These are phyloP conservation scores for Stephania cephalantha DNA, from an alignment of 164 flowering plant genomes.

Conservation along the genomic window DNA sequence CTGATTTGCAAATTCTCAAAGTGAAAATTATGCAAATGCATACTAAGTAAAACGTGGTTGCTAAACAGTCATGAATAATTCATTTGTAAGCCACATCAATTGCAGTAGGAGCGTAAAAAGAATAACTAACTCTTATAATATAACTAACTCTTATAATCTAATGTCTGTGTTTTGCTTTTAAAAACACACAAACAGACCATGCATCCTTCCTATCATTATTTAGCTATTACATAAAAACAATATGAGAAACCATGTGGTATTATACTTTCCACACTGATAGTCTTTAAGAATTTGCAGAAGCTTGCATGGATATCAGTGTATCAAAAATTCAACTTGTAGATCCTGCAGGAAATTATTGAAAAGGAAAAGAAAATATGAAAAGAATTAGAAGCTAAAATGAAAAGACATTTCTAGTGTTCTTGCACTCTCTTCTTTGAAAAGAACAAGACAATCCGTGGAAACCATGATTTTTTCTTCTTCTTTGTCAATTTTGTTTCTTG, in stretches of 20 bases:
- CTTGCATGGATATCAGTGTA: neutral
- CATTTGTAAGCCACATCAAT: neutral
- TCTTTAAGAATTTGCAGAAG: neutral
- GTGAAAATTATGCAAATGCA: neutral
- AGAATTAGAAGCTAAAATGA: neutral
- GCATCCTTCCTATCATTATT: neutral
- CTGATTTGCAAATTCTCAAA: neutral
- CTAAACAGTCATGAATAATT: neutral
- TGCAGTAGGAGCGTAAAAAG: neutral
- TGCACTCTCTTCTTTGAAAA: slow-evolving; percentile 39
- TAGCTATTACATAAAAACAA: neutral
- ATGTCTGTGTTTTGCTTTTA: neutral
- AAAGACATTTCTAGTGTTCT: neutral
- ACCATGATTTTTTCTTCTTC: slow-evolving; percentile 68
- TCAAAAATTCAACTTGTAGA: neutral
- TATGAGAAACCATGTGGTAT: neutral
- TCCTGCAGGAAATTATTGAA: neutral
- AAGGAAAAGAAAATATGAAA: neutral
- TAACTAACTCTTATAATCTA: neutral
- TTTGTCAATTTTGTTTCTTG: slow-evolving; percentile 32
- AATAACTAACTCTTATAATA: neutral
- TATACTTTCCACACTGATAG: neutral
- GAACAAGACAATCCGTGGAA: slow-evolving; percentile 70
- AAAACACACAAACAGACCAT: neutral
- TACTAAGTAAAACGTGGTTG: neutral